Base-by-base conservation (phyloP, 2,329 filamentous ascomycete genomes). In the Hypoxylon sp. region DNA sequence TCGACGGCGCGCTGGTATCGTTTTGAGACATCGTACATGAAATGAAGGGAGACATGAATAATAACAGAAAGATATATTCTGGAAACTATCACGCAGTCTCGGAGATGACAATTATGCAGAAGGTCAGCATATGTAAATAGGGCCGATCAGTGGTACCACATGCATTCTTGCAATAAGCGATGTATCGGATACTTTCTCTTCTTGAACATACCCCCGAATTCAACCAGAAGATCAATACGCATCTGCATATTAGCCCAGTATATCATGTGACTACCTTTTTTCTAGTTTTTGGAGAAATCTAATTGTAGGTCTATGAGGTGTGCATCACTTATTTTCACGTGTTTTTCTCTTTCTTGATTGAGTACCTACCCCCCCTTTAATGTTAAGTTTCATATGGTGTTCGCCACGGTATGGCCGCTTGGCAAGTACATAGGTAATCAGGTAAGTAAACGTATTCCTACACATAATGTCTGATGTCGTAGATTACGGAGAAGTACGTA, bases 81-180 rank as follows among this genome's bases (percentile, higher is more conserved):
- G 13, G 31, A 40, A 46, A 25, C 43, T 51, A 57, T 51, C 35
- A 56, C 34, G 52, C 56, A 56, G 52, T 36, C 26, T 55, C 59
- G 56, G 59, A 61, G 46, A 61, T 61, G 59, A 61, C 43, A 55
- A 43, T 57, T 47, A 53, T 59, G 48, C 59, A 55, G 52, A 54
- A 44, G 50, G 45, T 53, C 54, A 55, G 47, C 46, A 53, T 48
- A 51, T 48, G 48, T 53, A 51, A 59, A 57, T 61, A 59, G 59
- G 59, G 56, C 59, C 59, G 59, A 61, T 59, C 55, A 51, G 43
- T 52, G 37, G 32, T 52, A 52, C 49, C 49, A 47, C 43, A 31
- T 32, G 20, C 15, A 37, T 38, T 38, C 23, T 25, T 38, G 20
- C 26, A 43, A 38, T 23, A 38, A 37, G 37, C 49, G 49, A 47